phyloP scores from a whole-genome alignment of 1,284 basidiomycete genomes.

The Cryptococcus deneoformans region DNA sequence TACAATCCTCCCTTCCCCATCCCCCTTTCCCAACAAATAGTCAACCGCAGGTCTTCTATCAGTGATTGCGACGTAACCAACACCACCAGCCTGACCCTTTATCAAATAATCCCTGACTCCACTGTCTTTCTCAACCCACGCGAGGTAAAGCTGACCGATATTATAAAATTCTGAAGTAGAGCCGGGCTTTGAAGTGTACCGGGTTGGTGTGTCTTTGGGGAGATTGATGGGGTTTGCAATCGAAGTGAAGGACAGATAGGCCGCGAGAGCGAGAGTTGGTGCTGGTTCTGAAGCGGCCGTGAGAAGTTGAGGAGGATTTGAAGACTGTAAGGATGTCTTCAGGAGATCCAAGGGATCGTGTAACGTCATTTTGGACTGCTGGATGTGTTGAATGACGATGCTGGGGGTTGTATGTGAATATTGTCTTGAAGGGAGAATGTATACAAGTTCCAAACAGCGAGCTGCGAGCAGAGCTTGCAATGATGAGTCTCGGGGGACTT shows the following conservation, averaged over 20 bases:
- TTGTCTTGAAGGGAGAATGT: no score
- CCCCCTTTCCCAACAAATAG: constrained; percentile 65
- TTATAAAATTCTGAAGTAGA: constrained; percentile 65
- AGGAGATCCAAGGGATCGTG: constrained; percentile 43
- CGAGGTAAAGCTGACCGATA: constrained; percentile 74
- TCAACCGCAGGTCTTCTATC: constrained; percentile 79
- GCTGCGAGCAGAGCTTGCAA: no score
- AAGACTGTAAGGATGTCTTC: constrained; percentile 24
- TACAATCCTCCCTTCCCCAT: constrained; percentile 57
- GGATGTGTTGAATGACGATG: no score
- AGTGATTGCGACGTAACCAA: constrained; percentile 76
- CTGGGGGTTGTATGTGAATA: no score
- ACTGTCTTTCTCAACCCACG: constrained; percentile 70
- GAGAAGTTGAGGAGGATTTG: constrained; percentile 38
- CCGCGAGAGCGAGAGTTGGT: constrained; percentile 58
- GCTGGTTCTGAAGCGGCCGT: constrained; percentile 52
- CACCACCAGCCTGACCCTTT: constrained; percentile 68
- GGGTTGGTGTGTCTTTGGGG: constrained; percentile 68
- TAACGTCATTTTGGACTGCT: constrained; percentile 4
- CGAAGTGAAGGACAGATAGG: constrained; percentile 59
- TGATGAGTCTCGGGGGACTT: no score
- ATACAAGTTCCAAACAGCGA: no score
- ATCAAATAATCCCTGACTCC: constrained; percentile 81
- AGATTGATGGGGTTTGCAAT: constrained; percentile 49
- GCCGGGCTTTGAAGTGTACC: constrained; percentile 58